These are phyloP conservation scores for Candida tammaniensis DNA, from an alignment of 805 yeast genomes.

Conservation along the genomic window DNA sequence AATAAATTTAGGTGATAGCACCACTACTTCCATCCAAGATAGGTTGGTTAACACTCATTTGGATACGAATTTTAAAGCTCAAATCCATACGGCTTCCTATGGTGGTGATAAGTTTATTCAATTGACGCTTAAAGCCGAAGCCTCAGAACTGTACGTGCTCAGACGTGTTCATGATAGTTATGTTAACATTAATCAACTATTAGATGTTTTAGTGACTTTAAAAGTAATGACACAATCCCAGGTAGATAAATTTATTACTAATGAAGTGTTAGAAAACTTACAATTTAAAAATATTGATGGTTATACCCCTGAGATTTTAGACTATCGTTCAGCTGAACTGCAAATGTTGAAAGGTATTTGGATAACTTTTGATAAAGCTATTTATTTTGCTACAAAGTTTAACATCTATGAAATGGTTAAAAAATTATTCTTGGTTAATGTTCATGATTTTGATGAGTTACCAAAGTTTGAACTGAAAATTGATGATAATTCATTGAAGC, in stretches of 20 bases:
- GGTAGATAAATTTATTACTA: constrained; percentile 26
- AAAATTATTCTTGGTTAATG: constrained; percentile 39
- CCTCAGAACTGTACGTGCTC: constrained; percentile 20
- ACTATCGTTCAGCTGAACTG: constrained; percentile 28
- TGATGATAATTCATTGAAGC: constrained; percentile 1
- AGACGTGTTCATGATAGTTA: constrained; percentile 43
- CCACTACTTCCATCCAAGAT: constrained; percentile 37
- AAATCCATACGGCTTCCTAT: constrained; percentile 28
- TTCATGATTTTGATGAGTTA: constrained; percentile 40
- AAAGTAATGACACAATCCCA: constrained; percentile 24
- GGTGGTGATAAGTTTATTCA: constrained; percentile 38
- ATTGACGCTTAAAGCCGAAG: constrained; percentile 12
- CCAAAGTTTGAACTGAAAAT: constrained; percentile 18
- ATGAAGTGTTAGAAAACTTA: constrained; percentile 31
- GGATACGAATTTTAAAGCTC: constrained; percentile 16
- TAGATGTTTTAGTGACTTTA: constrained; percentile 30
- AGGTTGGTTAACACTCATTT: constrained; percentile 36
- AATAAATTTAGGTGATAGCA: constrained; percentile 37
- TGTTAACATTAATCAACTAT: constrained; percentile 36
- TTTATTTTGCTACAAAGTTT: constrained; percentile 34
- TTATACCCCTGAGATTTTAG: constrained; percentile 21
- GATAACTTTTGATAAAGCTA: constrained; percentile 45
- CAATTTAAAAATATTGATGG: constrained; percentile 24
- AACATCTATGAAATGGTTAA: constrained; percentile 38
- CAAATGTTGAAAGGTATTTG: constrained; percentile 33